Conservation (phyloP, 495 filamentous ascomycete species). For the Pseudevernia furfuracea region DNA sequence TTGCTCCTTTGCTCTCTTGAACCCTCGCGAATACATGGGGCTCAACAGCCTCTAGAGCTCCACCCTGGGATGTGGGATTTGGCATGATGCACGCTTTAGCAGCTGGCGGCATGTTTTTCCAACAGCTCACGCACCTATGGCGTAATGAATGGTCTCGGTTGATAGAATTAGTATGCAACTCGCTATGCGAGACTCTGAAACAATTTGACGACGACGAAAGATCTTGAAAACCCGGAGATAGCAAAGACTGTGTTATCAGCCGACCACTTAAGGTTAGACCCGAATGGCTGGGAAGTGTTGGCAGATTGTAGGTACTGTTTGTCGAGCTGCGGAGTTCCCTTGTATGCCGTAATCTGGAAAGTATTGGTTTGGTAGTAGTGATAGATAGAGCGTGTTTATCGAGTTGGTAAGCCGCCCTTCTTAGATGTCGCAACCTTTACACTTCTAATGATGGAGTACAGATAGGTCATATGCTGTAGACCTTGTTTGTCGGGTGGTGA, state of each 20-base stretch:
- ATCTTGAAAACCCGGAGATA: not conserved
- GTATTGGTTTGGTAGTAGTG: not conserved
- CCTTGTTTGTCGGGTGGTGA: not conserved
- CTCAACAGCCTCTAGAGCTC: not conserved
- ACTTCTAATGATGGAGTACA: not conserved
- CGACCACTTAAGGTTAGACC: not conserved
- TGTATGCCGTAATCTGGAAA: not conserved
- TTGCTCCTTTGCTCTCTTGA: slow-evolving; percentile 5
- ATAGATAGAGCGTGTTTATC: not conserved
- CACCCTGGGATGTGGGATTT: not conserved
- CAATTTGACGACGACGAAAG: not conserved
- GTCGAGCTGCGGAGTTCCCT: not conserved
- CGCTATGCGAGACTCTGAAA: not conserved
- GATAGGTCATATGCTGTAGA: not conserved
- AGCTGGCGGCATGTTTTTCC: not conserved
- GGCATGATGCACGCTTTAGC: not conserved
- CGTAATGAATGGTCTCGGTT: not conserved
- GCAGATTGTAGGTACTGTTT: not conserved
- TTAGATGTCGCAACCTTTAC: not conserved
- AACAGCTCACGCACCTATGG: not conserved
- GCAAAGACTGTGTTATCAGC: not conserved
- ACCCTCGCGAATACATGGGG: not conserved
- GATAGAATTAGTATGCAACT: not conserved
- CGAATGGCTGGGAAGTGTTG: not conserved
- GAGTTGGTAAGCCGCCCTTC: not conserved